These are phyloP conservation scores for Calamus simplicifolius DNA, from an alignment of 176 grass and related monocot species.

Conservation along the genomic window DNA sequence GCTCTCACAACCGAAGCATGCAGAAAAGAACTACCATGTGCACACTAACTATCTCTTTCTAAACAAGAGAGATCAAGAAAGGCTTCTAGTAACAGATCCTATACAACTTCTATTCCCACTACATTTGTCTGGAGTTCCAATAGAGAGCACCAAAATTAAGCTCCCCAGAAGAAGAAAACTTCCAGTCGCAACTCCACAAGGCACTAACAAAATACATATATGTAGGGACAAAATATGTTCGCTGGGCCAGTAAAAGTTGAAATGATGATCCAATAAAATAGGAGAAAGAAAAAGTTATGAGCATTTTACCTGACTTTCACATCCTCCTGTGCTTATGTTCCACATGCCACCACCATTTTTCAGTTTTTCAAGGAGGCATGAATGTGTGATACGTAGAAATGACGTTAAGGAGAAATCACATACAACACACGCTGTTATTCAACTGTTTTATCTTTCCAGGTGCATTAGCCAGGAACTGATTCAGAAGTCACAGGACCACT, in stretches of 20 bases:
- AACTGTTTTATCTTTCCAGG: neutral
- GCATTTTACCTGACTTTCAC: too few species aligned
- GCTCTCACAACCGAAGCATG: too few species aligned
- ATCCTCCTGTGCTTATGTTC: too few species aligned
- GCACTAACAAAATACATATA: neutral
- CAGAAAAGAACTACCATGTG: too few species aligned
- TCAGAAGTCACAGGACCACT: neutral
- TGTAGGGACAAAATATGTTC: neutral
- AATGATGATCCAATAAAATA: too few species aligned
- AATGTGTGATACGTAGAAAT: neutral
- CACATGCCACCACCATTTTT: too few species aligned
- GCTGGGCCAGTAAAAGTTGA: neutral
- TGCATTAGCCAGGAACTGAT: conserved; percentile 13
- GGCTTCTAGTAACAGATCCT: neutral
- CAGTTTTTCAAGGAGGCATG: neutral
- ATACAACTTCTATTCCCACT: neutral
- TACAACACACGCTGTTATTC: neutral
- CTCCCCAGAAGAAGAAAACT: neutral
- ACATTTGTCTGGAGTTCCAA: neutral
- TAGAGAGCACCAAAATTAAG: neutral
- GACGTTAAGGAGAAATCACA: neutral
- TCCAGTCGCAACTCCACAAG: neutral
- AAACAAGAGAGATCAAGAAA: neutral
- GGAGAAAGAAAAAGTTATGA: too few species aligned
- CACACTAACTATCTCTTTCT: too few species aligned